A percentile compares a stretch with the other conserved stretches of the same genome.
phyloP scores from a whole-genome alignment of 2,329 filamentous ascomycete species.

The Pseudogymnoascus pannorum region DNA sequence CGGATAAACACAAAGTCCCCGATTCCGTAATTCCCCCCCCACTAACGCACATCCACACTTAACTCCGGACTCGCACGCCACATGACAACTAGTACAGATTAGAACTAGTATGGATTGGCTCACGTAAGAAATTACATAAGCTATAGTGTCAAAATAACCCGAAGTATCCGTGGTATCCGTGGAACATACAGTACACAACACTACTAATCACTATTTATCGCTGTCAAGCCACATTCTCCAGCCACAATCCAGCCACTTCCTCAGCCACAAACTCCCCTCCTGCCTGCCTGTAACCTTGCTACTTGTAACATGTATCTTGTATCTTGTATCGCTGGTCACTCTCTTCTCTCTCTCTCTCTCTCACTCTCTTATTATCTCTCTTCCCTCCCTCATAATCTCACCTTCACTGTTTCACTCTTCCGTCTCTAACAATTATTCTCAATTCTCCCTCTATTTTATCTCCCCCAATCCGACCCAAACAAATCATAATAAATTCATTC shows the following conservation, averaged over 20 bases:
- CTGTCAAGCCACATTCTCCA: not conserved
- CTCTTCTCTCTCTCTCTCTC: not conserved
- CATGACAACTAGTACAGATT: too few relatives aligned
- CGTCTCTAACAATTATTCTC: not conserved
- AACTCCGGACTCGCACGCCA: not conserved
- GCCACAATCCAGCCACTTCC: not conserved
- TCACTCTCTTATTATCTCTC: not conserved
- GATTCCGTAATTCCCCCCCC: too few relatives aligned
- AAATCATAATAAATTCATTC: not conserved
- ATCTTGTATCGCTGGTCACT: not conserved
- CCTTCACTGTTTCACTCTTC: not conserved
- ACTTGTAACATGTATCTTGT: too few relatives aligned
- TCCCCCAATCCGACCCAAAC: not conserved
- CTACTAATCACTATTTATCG: too few relatives aligned
- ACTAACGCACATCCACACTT: too few relatives aligned
- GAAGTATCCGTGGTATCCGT: not conserved
- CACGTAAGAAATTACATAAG: slow-evolving; percentile 1
- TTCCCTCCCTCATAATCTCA: not conserved
- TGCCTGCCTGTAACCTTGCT: not conserved
- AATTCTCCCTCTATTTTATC: not conserved
- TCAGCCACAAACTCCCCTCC: not conserved
- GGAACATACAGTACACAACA: too few relatives aligned
- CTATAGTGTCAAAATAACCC: not conserved
- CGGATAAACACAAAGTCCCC: too few relatives aligned
- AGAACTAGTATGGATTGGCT: too few relatives aligned